Evolutionary conservation across 192 early-diverging fungal genomes (phyloP).

Genomic region (Coemansia sp.): DNA sequence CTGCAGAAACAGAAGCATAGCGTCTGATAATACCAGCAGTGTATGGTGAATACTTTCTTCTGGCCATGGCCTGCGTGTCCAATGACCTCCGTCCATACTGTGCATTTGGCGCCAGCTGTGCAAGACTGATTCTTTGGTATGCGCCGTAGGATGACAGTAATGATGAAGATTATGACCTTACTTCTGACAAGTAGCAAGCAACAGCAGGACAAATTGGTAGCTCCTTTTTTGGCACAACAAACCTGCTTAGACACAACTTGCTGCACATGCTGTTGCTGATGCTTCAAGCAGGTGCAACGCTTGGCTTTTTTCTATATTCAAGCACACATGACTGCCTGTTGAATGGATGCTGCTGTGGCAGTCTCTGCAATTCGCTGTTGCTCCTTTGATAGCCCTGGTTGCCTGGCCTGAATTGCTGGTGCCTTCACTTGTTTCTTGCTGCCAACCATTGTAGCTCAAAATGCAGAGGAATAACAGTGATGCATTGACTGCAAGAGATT

Average conservation of each 20-base stretch:
- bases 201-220: constrained; percentile 27
- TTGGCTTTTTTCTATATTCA: neutral
- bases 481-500: constrained; percentile 16
- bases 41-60: neutral
- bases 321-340: constrained; percentile 15
- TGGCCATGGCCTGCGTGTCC: constrained; percentile 12
- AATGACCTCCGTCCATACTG: constrained; percentile 15
- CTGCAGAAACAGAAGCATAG: neutral
- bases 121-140: constrained; percentile 40
- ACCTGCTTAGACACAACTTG: constrained; percentile 15
- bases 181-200: constrained; percentile 26
- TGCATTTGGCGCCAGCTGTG: constrained; percentile 16
- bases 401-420: neutral
- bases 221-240: constrained; percentile 9
- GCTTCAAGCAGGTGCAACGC: neutral
- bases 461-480: constrained; percentile 36
- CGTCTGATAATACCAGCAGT: neutral
- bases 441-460: constrained; percentile 44
- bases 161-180: constrained; percentile 3
- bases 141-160: neutral
- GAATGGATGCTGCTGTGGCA: neutral
- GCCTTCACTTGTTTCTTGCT: constrained; percentile 2
- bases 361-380: neutral
- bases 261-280: constrained; percentile 5
- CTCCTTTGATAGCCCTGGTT: no score